Percentiles rank a stretch among this genome's conserved stretches.
Evolutionary conservation across 2,329 filamentous ascomycete species (phyloP).

Genomic region (Cyphellophora europaea): DNA sequence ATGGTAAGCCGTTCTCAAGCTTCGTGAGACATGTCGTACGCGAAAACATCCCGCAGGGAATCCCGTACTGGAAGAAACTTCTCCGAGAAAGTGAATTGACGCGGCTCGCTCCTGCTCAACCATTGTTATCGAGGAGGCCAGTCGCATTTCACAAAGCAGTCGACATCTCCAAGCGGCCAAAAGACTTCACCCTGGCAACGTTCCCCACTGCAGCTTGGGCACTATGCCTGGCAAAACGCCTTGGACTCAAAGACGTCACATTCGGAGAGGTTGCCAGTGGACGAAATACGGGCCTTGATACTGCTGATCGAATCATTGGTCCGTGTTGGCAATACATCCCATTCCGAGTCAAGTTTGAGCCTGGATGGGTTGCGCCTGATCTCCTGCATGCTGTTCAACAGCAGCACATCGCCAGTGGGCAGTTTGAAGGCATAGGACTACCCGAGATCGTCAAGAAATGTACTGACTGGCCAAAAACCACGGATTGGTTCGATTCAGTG

Average conservation of each 20-base stretch:
- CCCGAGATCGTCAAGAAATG: too few species aligned
- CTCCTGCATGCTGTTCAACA: constrained; percentile 46
- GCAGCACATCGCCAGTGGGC: too few species aligned
- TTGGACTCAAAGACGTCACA: constrained; percentile 46
- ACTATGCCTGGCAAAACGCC: constrained; percentile 48
- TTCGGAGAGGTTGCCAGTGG: constrained; percentile 60
- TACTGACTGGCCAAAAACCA: too few species aligned
- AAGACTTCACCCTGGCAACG: constrained; percentile 53
- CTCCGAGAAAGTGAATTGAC: too few species aligned
- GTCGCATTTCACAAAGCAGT: too few species aligned
- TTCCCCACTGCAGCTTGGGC: constrained; percentile 60
- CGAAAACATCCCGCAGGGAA: too few species aligned
- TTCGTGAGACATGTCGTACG: too few species aligned
- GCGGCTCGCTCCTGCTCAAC: too few species aligned
- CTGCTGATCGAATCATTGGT: constrained; percentile 50
- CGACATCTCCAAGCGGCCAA: constrained; percentile 35
- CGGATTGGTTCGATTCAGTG: too few species aligned
- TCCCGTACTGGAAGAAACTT: constrained; percentile 54
- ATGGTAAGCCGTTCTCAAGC: constrained; percentile 36
- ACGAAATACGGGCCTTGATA: constrained; percentile 48
- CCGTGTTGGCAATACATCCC: constrained; percentile 62
- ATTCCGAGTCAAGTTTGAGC: constrained; percentile 49
- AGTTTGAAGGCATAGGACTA: too few species aligned
- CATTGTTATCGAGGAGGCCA: too few species aligned
- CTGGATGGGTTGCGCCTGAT: constrained; percentile 42